phyloP scores from a whole-genome alignment of 257 asterid genomes.

The Capsicum rhomboideum region DNA sequence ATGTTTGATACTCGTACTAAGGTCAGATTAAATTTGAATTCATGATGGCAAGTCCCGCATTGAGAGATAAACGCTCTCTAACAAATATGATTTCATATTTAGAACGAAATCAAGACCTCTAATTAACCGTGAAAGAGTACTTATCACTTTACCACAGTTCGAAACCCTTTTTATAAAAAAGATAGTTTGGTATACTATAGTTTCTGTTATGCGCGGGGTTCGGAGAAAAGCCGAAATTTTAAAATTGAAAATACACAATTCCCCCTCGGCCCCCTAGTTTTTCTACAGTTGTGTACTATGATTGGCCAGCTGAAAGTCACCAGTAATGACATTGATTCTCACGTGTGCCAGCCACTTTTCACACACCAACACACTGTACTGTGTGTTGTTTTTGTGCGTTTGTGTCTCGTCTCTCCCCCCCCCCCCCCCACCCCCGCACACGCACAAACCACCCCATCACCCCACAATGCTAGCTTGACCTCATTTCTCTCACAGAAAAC shows the following conservation, averaged over 20 bases:
- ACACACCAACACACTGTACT: neutral
- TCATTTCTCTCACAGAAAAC: slow-evolving; percentile 18
- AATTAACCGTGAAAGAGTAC: neutral
- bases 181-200: no score
- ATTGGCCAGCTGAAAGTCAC: neutral
- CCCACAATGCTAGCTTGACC: slow-evolving; percentile 19
- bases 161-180: no score
- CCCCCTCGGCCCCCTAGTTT: no score
- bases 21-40: no score
- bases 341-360: neutral
- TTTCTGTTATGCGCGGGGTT: no score
- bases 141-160: neutral
- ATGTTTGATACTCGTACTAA: no score
- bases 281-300: no score
- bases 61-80: neutral
- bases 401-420: neutral
- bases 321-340: neutral
- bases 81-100: neutral
- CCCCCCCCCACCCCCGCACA: neutral
- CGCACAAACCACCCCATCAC: no score
- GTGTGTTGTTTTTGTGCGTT: neutral
- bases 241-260: no score
- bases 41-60: neutral
- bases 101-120: neutral
- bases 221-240: no score